Percentiles rank a stretch among this genome's conserved stretches.
Conservation (phyloP, 805 yeast species). For the Lachancea kluyveri region DNA sequence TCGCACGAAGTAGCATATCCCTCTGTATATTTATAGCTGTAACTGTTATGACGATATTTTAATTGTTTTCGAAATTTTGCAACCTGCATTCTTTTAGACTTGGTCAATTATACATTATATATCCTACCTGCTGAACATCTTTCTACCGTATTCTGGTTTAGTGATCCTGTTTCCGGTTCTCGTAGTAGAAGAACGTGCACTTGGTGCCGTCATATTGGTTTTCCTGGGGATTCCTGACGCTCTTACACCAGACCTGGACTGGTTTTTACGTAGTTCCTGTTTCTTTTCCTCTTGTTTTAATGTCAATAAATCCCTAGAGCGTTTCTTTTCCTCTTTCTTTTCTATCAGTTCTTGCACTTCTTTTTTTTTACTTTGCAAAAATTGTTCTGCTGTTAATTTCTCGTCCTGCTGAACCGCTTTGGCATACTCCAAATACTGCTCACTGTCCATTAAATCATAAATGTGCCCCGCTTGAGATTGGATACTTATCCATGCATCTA, state of each 20-base stretch:
- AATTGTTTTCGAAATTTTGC: too few species aligned
- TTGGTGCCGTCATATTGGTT: too few species aligned
- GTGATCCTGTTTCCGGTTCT: too few species aligned
- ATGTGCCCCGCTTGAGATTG: conserved; percentile 57
- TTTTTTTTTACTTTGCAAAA: conserved; percentile 9
- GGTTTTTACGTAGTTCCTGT: neutral
- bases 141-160: too few species aligned
- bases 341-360: conserved; percentile 18
- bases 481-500: conserved; percentile 57
- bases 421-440: conserved; percentile 22
- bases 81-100: too few species aligned
- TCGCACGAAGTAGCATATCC: neutral
- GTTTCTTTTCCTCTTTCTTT: conserved; percentile 11
- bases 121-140: too few species aligned
- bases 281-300: too few species aligned
- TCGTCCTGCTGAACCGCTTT: conserved; percentile 26
- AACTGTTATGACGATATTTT: neutral
- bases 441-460: conserved; percentile 39
- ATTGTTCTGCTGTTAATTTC: conserved; percentile 14
- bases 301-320: too few species aligned
- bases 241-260: too few species aligned
- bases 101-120: too few species aligned
- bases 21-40: neutral
- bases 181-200: too few species aligned
- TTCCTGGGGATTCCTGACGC: too few species aligned